A percentile compares a stretch with the other conserved stretches of the same genome.
Conservation (phyloP, 441 rosid genomes). For the Populus hybrid region DNA sequence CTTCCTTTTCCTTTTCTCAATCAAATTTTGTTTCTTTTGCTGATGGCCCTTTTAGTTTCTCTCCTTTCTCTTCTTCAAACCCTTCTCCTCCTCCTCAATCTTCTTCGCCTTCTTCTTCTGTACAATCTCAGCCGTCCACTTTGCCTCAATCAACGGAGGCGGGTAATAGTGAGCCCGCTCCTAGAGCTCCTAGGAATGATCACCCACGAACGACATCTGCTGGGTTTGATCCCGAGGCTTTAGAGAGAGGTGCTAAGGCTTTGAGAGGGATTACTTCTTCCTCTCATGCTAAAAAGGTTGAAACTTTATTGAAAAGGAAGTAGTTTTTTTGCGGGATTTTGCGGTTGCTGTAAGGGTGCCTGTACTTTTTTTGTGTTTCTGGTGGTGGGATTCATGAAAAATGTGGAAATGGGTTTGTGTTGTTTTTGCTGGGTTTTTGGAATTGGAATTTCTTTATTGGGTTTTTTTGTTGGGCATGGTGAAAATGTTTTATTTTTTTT, state of each 20-base stretch:
- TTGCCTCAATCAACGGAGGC: conserved; percentile 19
- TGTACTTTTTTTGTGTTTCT: background rate
- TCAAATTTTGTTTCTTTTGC: too few relatives aligned
- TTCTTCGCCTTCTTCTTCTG: too few relatives aligned
- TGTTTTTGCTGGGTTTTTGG: background rate
- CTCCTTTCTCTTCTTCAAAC: too few relatives aligned
- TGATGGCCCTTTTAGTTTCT: too few relatives aligned
- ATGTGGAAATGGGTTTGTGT: background rate
- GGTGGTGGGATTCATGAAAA: background rate
- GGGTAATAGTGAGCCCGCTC: conserved; percentile 32
- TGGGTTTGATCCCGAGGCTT: conserved; percentile 90
- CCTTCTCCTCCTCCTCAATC: too few relatives aligned
- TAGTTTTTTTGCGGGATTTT: background rate
- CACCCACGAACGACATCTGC: conserved; percentile 84
- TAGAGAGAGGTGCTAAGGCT: conserved; percentile 83
- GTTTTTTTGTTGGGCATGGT: background rate
- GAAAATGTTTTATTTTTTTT: too few relatives aligned
- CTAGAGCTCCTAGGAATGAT: conserved; percentile 50
- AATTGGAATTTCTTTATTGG: background rate
- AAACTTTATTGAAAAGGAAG: background rate
- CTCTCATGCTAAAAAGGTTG: conserved; percentile 75
- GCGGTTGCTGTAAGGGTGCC: background rate
- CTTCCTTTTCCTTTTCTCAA: too few relatives aligned
- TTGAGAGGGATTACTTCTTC: conserved; percentile 64
- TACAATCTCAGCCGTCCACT: background rate